Conservation (phyloP, 352 stramenopile genomes). For the Blastocystis sp. region DNA sequence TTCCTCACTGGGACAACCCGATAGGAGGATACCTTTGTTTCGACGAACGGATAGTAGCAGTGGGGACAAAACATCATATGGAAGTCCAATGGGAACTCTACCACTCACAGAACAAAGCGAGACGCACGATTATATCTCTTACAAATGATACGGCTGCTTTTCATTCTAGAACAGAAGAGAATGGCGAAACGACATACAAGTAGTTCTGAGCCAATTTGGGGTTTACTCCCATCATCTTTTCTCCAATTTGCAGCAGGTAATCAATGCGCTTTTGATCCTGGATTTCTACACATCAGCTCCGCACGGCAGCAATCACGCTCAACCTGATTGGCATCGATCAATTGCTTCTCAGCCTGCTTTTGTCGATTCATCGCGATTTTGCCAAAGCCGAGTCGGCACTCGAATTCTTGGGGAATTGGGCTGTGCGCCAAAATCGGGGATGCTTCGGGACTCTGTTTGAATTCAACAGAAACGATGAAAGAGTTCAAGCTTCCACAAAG, state of each 20-base stretch:
- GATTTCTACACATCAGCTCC: background rate
- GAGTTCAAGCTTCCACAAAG: constrained; percentile 39
- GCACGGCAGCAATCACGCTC: background rate
- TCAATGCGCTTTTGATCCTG: background rate
- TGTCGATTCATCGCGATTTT: background rate
- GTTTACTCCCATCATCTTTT: constrained; percentile 42
- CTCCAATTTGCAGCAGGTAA: constrained; percentile 9
- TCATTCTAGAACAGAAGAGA: constrained; percentile 19
- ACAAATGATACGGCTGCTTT: background rate
- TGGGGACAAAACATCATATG: constrained; percentile 38
- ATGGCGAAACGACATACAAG: background rate
- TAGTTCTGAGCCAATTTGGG: constrained; percentile 16
- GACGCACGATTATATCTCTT: background rate
- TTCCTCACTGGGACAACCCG: background rate
- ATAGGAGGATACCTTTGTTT: constrained; percentile 21
- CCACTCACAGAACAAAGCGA: background rate
- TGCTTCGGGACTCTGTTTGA: background rate
- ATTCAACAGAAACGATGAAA: constrained; percentile 55
- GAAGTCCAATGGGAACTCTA: constrained; percentile 19
- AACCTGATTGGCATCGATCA: background rate
- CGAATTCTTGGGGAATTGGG: background rate
- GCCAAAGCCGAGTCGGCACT: background rate
- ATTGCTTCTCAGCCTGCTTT: background rate
- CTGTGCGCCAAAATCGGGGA: background rate
- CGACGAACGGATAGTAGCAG: background rate